phyloP scores from a whole-genome alignment of 1,284 basidiomycete genomes.

The Cystobasidium pallidum region DNA sequence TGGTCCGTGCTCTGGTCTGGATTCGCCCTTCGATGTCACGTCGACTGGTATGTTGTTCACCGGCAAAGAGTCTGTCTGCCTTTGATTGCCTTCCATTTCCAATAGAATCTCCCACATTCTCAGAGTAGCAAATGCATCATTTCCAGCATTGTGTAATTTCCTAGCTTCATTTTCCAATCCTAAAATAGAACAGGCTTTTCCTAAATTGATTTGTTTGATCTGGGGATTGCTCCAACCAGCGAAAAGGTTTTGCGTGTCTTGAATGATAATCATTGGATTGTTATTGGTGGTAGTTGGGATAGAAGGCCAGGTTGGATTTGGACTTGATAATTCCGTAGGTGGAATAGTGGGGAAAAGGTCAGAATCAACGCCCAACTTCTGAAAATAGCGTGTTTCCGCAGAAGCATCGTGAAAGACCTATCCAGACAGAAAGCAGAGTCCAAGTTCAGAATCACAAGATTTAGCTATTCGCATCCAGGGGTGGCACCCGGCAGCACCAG shows the following conservation, averaged over 20 bases:
- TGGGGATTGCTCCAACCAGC: conserved; percentile 41
- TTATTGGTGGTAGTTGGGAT: neutral
- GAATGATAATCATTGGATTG: conserved; percentile 25
- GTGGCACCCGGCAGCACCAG: too few species aligned
- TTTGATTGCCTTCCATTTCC: conserved; percentile 13
- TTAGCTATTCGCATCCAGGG: too few species aligned
- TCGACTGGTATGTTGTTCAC: neutral
- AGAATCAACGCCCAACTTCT: conserved; percentile 36
- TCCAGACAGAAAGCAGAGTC: too few species aligned
- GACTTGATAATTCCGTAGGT: neutral
- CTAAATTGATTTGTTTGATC: conserved; percentile 41
- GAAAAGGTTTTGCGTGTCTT: conserved; percentile 41
- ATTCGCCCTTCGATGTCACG: neutral
- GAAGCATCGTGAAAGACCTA: conserved; percentile 43
- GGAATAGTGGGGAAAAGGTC: neutral
- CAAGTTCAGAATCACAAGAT: too few species aligned
- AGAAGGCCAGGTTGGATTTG: conserved; percentile 14
- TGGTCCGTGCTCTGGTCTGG: neutral
- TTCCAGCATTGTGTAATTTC: conserved; percentile 78
- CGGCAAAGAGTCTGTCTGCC: neutral
- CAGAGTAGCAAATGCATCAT: conserved; percentile 64
- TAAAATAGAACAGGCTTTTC: conserved; percentile 28
- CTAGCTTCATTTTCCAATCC: conserved; percentile 52
- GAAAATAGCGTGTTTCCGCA: conserved; percentile 40
- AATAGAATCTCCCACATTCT: conserved; percentile 43